phyloP scores from a whole-genome alignment of 2,329 filamentous ascomycete genomes.

The Harringtonia aguacate region DNA sequence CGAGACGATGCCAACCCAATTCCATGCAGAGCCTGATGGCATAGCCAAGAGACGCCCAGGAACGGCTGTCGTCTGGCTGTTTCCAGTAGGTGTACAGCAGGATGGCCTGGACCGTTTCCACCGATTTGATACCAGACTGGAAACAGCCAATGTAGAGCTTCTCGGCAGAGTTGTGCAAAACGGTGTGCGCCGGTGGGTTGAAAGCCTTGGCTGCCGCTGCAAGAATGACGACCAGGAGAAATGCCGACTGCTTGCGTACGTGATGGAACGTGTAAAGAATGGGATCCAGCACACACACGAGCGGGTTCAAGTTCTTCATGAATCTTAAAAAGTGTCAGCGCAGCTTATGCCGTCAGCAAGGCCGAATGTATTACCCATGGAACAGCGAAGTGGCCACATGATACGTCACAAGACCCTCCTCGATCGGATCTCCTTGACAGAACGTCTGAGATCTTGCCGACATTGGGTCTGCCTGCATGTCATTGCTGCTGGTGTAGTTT shows the following conservation, averaged over 20 bases:
- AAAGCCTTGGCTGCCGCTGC: not conserved
- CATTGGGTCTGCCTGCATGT: too few species aligned
- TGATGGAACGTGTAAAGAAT: not conserved
- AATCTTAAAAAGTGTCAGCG: too few species aligned
- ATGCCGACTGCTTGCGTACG: not conserved
- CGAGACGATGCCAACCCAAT: not conserved
- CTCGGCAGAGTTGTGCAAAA: constrained; percentile 2
- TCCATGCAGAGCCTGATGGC: constrained; percentile 25
- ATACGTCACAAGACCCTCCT: too few species aligned
- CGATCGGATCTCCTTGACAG: too few species aligned
- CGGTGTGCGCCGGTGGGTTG: not conserved
- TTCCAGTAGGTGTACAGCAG: constrained; percentile 30
- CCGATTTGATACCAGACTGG: constrained; percentile 22
- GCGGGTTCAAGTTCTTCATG: too few species aligned
- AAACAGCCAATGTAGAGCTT: constrained; percentile 19
- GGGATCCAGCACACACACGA: not conserved
- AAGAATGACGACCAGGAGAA: not conserved
- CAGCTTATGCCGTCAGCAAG: too few species aligned
- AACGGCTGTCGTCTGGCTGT: constrained; percentile 27
- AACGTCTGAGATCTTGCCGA: too few species aligned
- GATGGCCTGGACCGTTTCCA: constrained; percentile 26
- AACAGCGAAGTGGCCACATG: too few species aligned
- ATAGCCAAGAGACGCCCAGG: constrained; percentile 27
- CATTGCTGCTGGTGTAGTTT: too few species aligned
- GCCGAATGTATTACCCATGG: too few species aligned